These are phyloP conservation scores for Fonsecaea pedrosoi DNA, from an alignment of 2,329 filamentous ascomycete species.

Conservation along the genomic window DNA sequence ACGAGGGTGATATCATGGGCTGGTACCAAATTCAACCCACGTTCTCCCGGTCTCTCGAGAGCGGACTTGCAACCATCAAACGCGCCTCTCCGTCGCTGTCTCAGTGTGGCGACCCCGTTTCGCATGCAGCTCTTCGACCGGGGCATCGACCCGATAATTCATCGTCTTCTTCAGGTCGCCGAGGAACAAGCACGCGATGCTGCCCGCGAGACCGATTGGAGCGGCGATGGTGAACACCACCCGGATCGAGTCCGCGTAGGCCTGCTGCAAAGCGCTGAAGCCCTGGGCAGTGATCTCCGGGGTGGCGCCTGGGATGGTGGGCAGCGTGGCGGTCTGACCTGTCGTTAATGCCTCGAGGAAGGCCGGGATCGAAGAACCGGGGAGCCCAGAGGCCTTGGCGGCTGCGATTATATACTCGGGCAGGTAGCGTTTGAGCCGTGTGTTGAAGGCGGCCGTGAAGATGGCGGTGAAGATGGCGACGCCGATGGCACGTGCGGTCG, in stretches of 20 bases:
- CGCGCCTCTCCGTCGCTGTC: background rate
- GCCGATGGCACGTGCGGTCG: constrained; percentile 23
- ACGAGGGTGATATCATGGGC: background rate
- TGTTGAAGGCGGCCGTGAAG: constrained; percentile 19
- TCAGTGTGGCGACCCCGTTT: constrained; percentile 3
- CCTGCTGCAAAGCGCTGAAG: constrained; percentile 20
- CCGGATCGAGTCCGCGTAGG: constrained; percentile 28
- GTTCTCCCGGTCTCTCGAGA: background rate
- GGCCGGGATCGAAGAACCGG: constrained; percentile 11
- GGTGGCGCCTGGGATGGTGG: constrained; percentile 11
- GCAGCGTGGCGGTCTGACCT: constrained; percentile 28
- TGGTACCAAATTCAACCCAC: background rate
- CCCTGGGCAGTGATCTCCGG: constrained; percentile 5
- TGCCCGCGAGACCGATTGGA: constrained; percentile 20
- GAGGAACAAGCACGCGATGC: constrained; percentile 21
- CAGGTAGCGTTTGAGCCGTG: constrained; percentile 9
- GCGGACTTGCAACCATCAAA: background rate
- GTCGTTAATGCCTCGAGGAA: constrained; percentile 18
- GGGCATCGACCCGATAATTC: constrained; percentile 30
- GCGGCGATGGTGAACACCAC: constrained; percentile 28
- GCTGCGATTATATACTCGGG: constrained; percentile 24
- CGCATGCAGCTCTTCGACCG: constrained; percentile 28
- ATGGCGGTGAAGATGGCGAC: constrained; percentile 24
- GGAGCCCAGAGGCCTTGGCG: constrained; percentile 22
- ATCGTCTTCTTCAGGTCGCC: constrained; percentile 24